Evolutionary conservation across 768 basidiomycete genomes (phyloP).

Genomic region (Lactarius hengduanensis): DNA sequence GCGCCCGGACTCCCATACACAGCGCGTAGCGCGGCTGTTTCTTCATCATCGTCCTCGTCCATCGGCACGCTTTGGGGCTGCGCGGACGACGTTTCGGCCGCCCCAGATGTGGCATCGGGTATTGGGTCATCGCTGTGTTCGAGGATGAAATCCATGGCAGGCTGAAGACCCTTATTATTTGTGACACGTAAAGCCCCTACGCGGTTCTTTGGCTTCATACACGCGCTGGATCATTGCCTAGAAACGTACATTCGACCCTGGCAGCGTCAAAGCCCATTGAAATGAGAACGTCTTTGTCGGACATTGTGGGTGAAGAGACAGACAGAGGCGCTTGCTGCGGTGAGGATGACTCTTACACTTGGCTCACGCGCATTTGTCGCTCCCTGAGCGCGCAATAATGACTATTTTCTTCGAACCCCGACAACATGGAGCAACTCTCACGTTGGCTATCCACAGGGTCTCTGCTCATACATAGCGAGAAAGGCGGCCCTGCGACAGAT

Average conservation of each 20-base stretch:
- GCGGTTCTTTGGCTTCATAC: conserved; percentile 2
- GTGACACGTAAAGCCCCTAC: conserved; percentile 90
- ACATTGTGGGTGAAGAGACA: conserved; percentile 33
- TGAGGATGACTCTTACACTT: background rate
- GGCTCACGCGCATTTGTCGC: background rate
- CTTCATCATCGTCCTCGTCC: conserved; percentile 74
- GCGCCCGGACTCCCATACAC: conserved; percentile 46
- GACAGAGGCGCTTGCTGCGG: background rate
- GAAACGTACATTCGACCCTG: conserved; percentile 77
- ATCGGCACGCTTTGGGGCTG: conserved; percentile 36
- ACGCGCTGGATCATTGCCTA: conserved; percentile 5
- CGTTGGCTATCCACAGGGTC: conserved; percentile 20
- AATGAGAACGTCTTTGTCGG: conserved; percentile 72
- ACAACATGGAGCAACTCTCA: conserved; percentile 24
- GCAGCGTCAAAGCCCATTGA: conserved; percentile 85
- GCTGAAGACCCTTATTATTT: conserved; percentile 78
- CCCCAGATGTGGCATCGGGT: conserved; percentile 50
- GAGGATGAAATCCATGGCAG: conserved; percentile 86
- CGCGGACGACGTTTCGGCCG: conserved; percentile 30
- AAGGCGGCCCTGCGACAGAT: conserved; percentile 10
- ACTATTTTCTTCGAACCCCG: background rate
- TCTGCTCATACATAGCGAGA: conserved; percentile 23
- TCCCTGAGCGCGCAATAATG: background rate
- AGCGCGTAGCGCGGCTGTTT: conserved; percentile 58
- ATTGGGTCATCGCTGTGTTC: conserved; percentile 76